Percentiles rank a stretch among this genome's conserved stretches.
Conservation (phyloP, 306 rosid species). For the Macrotyloma uniflorum region DNA sequence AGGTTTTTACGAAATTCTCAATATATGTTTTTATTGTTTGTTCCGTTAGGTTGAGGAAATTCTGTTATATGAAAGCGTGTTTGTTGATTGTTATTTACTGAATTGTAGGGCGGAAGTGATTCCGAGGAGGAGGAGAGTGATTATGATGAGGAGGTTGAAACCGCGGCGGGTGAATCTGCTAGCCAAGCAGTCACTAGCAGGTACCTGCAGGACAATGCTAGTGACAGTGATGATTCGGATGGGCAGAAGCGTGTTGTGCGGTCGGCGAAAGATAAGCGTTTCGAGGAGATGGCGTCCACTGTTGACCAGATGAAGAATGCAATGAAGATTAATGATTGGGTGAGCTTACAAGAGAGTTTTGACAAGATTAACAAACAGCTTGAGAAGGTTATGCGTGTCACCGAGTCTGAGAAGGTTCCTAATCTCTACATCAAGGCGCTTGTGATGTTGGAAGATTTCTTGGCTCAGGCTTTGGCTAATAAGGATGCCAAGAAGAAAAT, state of each 20-base stretch:
- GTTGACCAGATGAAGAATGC: slow-evolving; percentile 98
- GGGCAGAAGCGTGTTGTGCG: slow-evolving; percentile 71
- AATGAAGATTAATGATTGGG: slow-evolving; percentile 97
- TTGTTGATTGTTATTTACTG: background rate
- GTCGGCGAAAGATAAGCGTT: slow-evolving; percentile 89
- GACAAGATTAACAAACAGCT: slow-evolving; percentile 93
- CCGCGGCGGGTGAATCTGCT: slow-evolving; percentile 42
- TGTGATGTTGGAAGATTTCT: slow-evolving; percentile 87
- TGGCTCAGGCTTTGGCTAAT: slow-evolving; percentile 84
- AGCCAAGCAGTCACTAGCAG: slow-evolving; percentile 37
- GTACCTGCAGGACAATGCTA: slow-evolving; percentile 49
- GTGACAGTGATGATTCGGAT: slow-evolving; percentile 78
- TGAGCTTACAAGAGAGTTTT: slow-evolving; percentile 91
- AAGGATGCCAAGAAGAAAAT: slow-evolving; percentile 97
- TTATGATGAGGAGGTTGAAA: slow-evolving; percentile 56
- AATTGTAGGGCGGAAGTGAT: slow-evolving; percentile 70
- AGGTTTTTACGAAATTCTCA: slow-evolving; percentile 6
- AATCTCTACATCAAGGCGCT: slow-evolving; percentile 82
- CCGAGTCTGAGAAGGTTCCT: slow-evolving; percentile 84
- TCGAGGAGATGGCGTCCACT: slow-evolving; percentile 82
- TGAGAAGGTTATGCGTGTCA: slow-evolving; percentile 94
- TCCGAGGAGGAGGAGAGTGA: slow-evolving; percentile 83
- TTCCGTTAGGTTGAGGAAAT: background rate
- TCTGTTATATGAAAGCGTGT: background rate
- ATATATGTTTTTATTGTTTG: background rate